phyloP scores from a whole-genome alignment of 1,139 yeast genomes.

The Scheffersomyces stambukii region DNA sequence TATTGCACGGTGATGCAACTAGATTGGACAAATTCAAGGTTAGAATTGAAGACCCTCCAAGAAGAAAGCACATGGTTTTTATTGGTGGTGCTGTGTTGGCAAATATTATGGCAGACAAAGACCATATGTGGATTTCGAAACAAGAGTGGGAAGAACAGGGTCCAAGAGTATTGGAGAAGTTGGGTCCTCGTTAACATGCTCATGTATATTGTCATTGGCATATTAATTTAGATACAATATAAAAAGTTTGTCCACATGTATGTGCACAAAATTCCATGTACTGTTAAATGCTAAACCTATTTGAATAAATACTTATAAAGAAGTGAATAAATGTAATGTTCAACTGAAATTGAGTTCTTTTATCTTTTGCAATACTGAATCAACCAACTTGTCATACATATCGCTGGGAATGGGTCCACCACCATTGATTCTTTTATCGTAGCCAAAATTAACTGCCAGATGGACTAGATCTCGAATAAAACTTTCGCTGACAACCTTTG shows the following conservation, averaged over 20 bases:
- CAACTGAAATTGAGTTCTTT: conserved; percentile 33
- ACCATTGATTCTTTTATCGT: conserved; percentile 32
- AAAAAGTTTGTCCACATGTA: conserved; percentile 1
- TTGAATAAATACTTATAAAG: no score
- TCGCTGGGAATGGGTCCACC: conserved; percentile 35
- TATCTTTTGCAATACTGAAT: conserved; percentile 38
- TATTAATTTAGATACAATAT: no score
- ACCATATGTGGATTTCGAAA: conserved; percentile 95
- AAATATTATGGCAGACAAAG: conserved; percentile 96
- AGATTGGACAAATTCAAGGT: conserved; percentile 91
- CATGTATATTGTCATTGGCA: no score
- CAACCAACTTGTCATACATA: conserved; percentile 40
- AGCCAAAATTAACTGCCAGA: conserved; percentile 72
- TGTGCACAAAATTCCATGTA: conserved; percentile 2
- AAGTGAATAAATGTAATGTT: conserved; percentile 1
- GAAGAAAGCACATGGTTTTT: conserved; percentile 98
- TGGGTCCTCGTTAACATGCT: conserved; percentile 95
- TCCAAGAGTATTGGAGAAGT: conserved; percentile 73
- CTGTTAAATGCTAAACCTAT: conserved; percentile 3
- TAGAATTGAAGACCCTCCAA: conserved; percentile 97
- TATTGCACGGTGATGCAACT: conserved; percentile 80
- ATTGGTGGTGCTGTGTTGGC: conserved; percentile 99
- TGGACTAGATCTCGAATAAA: conserved; percentile 70
- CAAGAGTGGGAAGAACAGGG: conserved; percentile 99
- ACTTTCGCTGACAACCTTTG: conserved; percentile 65